These are phyloP conservation scores for Psilocybe cyanescens DNA, from an alignment of 768 basidiomycete genomes.

Conservation along the genomic window DNA sequence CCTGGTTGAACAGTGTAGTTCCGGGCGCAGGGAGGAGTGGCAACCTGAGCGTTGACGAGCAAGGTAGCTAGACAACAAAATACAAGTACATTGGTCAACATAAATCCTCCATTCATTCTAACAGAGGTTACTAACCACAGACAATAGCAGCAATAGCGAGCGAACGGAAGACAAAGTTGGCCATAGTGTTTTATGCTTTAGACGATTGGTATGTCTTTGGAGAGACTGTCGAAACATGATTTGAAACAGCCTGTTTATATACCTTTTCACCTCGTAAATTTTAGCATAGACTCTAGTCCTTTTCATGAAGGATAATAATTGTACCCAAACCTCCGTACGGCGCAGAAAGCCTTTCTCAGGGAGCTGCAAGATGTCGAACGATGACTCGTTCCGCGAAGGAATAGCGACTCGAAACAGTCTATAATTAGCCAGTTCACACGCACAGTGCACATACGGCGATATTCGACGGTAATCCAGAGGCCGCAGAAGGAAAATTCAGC, in stretches of 20 bases:
- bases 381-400: no score
- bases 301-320: neutral
- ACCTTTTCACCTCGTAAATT: neutral
- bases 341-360: no score
- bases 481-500: no score
- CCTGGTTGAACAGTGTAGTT: conserved; percentile 48
- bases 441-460: no score
- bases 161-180: neutral
- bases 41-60: neutral
- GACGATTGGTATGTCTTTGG: neutral
- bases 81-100: neutral
- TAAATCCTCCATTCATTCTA: neutral
- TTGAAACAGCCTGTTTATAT: neutral
- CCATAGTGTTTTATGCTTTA: neutral
- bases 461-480: no score
- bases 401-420: no score
- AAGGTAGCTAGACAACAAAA: neutral
- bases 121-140: neutral
- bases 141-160: neutral
- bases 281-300: neutral
- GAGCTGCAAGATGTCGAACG: no score
- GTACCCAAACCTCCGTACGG: no score
- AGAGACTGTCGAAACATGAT: neutral
- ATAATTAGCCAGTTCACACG: no score
- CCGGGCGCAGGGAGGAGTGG: conserved; percentile 42